These are phyloP conservation scores for Mentha longifolia DNA, from an alignment of 257 asterid species.

Conservation along the genomic window DNA sequence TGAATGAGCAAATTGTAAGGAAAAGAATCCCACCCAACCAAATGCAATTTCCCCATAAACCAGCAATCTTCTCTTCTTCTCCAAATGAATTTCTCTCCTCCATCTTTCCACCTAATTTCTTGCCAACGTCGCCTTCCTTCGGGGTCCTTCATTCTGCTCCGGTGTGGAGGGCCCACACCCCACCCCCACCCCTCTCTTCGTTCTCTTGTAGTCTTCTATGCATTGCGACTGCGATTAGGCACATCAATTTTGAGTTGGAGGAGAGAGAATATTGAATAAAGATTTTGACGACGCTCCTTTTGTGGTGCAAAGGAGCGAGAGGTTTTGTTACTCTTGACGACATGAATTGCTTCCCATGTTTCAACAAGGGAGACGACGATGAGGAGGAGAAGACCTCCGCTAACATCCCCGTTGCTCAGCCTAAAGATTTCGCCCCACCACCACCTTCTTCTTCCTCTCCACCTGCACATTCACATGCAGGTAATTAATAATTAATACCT, in stretches of 20 bases:
- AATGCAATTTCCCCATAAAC: conserved; percentile 33
- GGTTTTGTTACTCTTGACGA: conserved; percentile 33
- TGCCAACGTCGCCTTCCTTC: conserved; percentile 34
- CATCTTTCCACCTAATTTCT: conserved; percentile 39
- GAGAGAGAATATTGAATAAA: background rate
- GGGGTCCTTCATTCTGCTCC: conserved; percentile 72
- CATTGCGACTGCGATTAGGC: no score
- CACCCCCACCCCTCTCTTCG: background rate
- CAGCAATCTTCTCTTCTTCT: conserved; percentile 31
- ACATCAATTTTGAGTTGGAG: background rate
- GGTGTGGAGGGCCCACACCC: conserved; percentile 65
- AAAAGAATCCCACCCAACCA: conserved; percentile 34
- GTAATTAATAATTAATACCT: no score
- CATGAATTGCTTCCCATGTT: conserved; percentile 91
- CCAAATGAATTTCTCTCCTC: conserved; percentile 48
- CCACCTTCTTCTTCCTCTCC: conserved; percentile 31
- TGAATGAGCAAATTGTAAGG: conserved; percentile 39
- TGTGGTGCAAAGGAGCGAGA: conserved; percentile 3
- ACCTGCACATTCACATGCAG: no score
- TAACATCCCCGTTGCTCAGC: conserved; percentile 53
- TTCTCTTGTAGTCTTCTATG: background rate
- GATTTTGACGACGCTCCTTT: conserved; percentile 13
- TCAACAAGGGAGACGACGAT: conserved; percentile 41
- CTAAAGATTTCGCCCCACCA: conserved; percentile 43
- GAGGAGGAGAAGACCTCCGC: background rate